A percentile compares a stretch with the other conserved stretches of the same genome.
Conservation (phyloP, 345 rosid genomes). For the Lepidium didymum region DNA sequence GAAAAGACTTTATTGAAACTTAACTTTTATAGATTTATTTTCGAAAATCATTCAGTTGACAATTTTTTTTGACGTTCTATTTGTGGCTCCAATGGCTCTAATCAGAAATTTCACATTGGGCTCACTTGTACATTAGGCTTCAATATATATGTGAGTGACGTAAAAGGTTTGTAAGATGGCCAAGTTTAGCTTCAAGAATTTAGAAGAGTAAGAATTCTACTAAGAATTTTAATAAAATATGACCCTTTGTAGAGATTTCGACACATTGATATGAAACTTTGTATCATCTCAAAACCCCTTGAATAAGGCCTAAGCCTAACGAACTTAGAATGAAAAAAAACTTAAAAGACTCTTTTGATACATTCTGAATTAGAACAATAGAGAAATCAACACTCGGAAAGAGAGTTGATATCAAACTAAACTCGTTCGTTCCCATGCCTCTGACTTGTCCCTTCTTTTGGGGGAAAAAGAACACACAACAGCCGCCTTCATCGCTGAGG, state of each 20-base stretch:
- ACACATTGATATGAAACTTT: slow-evolving; percentile 23
- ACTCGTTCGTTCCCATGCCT: background rate
- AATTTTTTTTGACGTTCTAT: too few relatives aligned
- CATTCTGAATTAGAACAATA: slow-evolving; percentile 9
- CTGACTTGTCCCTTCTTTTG: background rate
- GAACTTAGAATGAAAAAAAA: background rate
- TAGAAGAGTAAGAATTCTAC: background rate
- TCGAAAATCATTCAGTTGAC: too few relatives aligned
- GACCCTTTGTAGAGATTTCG: slow-evolving; percentile 16
- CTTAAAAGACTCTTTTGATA: background rate
- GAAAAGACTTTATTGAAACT: too few relatives aligned
- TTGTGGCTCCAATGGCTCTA: too few relatives aligned
- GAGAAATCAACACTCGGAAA: background rate
- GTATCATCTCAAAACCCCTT: slow-evolving; percentile 14
- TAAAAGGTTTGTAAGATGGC: too few relatives aligned
- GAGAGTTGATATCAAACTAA: background rate
- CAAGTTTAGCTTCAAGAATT: too few relatives aligned
- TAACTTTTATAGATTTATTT: too few relatives aligned
- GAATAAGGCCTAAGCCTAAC: slow-evolving; percentile 1
- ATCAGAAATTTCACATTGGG: too few relatives aligned
- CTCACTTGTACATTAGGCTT: too few relatives aligned
- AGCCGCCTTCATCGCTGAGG: background rate
- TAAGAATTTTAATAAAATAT: background rate
- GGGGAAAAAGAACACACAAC: slow-evolving; percentile 6
- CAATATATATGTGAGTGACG: too few relatives aligned